A percentile compares a stretch with the other conserved stretches of the same genome.
These are phyloP conservation scores for Candida nonsorbophila DNA, from an alignment of 805 yeast species.

Conservation along the genomic window DNA sequence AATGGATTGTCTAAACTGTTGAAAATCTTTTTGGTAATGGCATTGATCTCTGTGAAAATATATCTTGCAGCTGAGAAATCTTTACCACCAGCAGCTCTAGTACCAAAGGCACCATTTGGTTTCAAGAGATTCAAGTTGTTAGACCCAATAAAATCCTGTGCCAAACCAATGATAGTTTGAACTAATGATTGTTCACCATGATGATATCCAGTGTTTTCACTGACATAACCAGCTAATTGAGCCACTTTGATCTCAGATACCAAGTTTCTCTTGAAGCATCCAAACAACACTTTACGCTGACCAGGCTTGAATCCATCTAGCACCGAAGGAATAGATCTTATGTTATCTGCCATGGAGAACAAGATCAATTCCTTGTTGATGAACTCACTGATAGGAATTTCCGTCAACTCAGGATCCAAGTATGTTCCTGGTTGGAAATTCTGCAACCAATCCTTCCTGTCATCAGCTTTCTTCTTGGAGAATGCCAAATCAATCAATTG, in stretches of 20 bases:
- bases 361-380: slow-evolving; percentile 92
- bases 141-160: slow-evolving; percentile 91
- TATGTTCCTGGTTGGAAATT: slow-evolving; percentile 89
- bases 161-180: slow-evolving; percentile 88
- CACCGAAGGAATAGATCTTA: slow-evolving; percentile 90
- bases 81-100: slow-evolving; percentile 95
- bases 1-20: slow-evolving; percentile 76
- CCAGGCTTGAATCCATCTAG: slow-evolving; percentile 97
- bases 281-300: slow-evolving; percentile 88
- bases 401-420: slow-evolving; percentile 67
- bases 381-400: slow-evolving; percentile 88
- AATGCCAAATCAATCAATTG: slow-evolving; percentile 85
- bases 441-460: slow-evolving; percentile 94
- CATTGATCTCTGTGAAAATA: slow-evolving; percentile 79
- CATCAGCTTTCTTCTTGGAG: slow-evolving; percentile 92
- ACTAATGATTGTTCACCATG: slow-evolving; percentile 89
- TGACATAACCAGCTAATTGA: slow-evolving; percentile 83
- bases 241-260: slow-evolving; percentile 80
- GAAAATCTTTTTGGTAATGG: slow-evolving; percentile 71
- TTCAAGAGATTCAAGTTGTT: slow-evolving; percentile 78
- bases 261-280: slow-evolving; percentile 78
- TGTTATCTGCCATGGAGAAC: slow-evolving; percentile 94
- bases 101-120: slow-evolving; percentile 96
- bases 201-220: slow-evolving; percentile 88
- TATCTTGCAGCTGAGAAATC: slow-evolving; percentile 98